These are phyloP conservation scores for Didymellaceae sp. DNA, from an alignment of 2,329 filamentous ascomycete genomes.

Conservation along the genomic window DNA sequence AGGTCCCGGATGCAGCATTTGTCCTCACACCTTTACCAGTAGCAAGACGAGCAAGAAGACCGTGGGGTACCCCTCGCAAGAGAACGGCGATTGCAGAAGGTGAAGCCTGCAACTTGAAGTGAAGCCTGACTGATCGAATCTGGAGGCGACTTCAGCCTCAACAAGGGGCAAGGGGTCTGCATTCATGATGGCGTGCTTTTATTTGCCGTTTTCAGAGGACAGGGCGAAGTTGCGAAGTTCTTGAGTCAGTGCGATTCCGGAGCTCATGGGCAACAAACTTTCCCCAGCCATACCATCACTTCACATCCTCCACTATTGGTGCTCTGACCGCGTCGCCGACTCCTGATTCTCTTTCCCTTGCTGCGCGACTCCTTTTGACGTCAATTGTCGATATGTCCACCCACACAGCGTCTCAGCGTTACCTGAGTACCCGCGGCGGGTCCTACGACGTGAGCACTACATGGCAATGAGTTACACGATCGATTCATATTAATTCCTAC, in stretches of 20 bases:
- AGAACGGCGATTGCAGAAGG: too few relatives aligned
- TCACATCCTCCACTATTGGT: constrained; percentile 18
- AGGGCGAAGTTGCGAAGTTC: constrained; percentile 16
- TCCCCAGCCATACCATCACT: constrained; percentile 29
- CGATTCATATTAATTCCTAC: constrained; percentile 23
- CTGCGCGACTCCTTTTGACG: background rate
- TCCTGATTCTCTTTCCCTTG: constrained; percentile 7
- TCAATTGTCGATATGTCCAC: constrained; percentile 46
- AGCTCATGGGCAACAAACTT: constrained; percentile 31
- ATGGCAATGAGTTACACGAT: constrained; percentile 3
- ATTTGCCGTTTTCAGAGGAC: constrained; percentile 15
- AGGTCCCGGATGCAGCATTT: too few relatives aligned
- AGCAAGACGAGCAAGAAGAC: too few relatives aligned
- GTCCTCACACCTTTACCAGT: too few relatives aligned
- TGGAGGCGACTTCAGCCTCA: background rate
- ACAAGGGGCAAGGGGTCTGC: background rate
- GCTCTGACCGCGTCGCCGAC: constrained; percentile 13
- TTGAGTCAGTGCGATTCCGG: constrained; percentile 40
- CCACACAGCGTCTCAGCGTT: constrained; percentile 64
- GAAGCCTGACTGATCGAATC: background rate
- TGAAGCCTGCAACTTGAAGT: background rate
- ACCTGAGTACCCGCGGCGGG: constrained; percentile 68
- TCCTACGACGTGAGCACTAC: constrained; percentile 62
- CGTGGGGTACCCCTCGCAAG: too few relatives aligned
- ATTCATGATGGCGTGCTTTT: background rate